Base-by-base conservation (phyloP, 192 early-diverging fungal species). In the Cladochytrium replicatum region DNA sequence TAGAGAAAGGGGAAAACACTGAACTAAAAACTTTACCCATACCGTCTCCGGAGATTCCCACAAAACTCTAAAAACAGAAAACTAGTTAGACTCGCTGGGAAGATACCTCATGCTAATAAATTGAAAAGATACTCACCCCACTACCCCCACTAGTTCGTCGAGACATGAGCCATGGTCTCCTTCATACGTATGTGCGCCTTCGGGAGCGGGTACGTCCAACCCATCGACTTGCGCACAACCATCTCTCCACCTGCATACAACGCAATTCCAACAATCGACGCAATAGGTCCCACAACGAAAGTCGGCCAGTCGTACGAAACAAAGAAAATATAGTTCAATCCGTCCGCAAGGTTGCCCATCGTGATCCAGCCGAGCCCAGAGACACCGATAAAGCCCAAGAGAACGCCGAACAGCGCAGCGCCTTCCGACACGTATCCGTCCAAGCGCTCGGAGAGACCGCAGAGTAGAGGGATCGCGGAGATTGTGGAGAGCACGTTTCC, bases 401-500 rank as follows among this genome's bases (percentile, higher is more conserved):
- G 8, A 28, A 47, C 60, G 13, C 52, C 59, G 43, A 64, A 65
- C 23, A 69, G 21, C 9, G 49, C 62, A 5, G 49, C 43, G 38
- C 39, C 37, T 1, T 56, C 57, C 9, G 58, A 54, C 2, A 69
- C 39, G 52, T 50, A 55, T 5, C 44, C 39, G 19, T 69, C 61
- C 15, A 69, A 32, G 25, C 13, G 27, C 1, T 43, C 48, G 22
- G 58, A 34, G n/a, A 69, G 49, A 6, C 71, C 71, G 19, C 62
- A 31, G 23, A 60, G 43, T 21, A 74, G 17, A 0, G 71, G 71
- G 7, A 63, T 29, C 15, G 50, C 48, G 22, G 54, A 31, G 24
- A 37, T 47, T 29, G 57, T 51, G 4, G 64, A 52, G 17, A 66
- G 21, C 52, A 64, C 48, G 51, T 74, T 74, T 17, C 50, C 37